Base-by-base conservation (phyloP, 805 yeast species). In the Starmerella bombi region DNA sequence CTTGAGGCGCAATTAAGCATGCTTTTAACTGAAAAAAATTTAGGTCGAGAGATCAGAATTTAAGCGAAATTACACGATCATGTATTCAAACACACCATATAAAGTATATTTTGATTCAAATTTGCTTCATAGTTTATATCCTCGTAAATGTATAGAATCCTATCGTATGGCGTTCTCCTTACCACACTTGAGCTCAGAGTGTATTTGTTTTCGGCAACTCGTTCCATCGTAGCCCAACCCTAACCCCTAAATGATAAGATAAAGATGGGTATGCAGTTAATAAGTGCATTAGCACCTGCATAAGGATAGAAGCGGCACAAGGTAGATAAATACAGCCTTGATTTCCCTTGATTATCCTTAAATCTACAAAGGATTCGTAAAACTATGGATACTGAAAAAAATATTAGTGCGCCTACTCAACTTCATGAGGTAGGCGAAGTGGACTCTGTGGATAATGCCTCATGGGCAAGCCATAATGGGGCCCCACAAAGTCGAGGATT, bases 401-500 rank as follows among this genome's bases (percentile, higher is more conserved):
- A 32, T 17, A 7, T 7, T 10, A 14, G 12, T 21, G 8, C 35
- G 7, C 15, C 22, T 20, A 19, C 22, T 32, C 7, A 20, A n/a
- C 14, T 7, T 14, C 22, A 7, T 10, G 25, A 20, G 25, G 14
- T 14, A 12, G 22, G 25, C 6, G n/a, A 17, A 14, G 33, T 17
- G 8, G 14, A 8, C 17, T 17, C 19, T 8, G 19, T 30, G 7
- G 19, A 30, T 30, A 14, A 23, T 15, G 7, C 31, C 17, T 28
- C 31, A 7, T 28, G n/a, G n/a, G 17, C 17, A 6, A 28, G 31
- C 17, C 15, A 28, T 7, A 10, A 12, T 7, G 17, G 31, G 6
- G 31, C 43, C 8, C 42, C 40, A 18, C 5, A 31, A 8, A 25
- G 34, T 21, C 21, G 36, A 19, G 50, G 50, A n/a, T 42, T 37